Evolutionary conservation across 2,329 filamentous ascomycete genomes (phyloP), one percentile per base, ranked within the genome.

Genomic region (Alternaria viburni): DNA sequence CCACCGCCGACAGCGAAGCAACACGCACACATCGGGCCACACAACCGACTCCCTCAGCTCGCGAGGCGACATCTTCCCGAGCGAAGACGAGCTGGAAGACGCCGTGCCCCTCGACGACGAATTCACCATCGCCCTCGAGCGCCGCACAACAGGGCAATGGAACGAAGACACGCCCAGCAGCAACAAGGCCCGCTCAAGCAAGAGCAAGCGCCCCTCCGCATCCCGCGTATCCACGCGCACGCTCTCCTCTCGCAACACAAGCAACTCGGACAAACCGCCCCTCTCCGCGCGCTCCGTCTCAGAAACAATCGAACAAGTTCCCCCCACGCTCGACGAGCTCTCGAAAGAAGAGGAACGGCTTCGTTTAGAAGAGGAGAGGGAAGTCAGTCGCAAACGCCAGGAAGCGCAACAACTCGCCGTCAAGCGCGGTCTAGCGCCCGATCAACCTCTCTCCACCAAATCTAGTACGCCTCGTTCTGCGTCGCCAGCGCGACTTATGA

Each of bases 51-150:
- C 94, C 6, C 89, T 91, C 67, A 91, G 94, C 72, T 97, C 93
- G 11, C 86, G 95, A 50, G 93, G 93, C 2, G 95, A 98, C 80
- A 83, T 98, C 12, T 96, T 97, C 69, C 93, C 93, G 0, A 97
- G 93, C 72, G 93, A 97, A 73, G 93, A 94, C 57, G 93, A 96
- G 62, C 69, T 77, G 30, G 94, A 97, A 77, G 95, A 98, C 80
- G 95, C 95, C 1, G 88, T 97, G n/a, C 92, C 93, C 12, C 82
- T 98, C 17, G 93, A 95, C 72, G 95, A 97, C 75, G 94, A 97
- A 74, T 96, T 98, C 71, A 92, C 93, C 3, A 90, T 97, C 77
- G 89, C 90, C 4, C 84, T 97, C 65, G 90, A 93, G 64, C 88
- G 91, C 56, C 88, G 91, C 28, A 87, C 86, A n/a, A 88, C 86